Evolutionary conservation across 495 filamentous ascomycete species (phyloP).

Genomic region (Durotheca rogersii): DNA sequence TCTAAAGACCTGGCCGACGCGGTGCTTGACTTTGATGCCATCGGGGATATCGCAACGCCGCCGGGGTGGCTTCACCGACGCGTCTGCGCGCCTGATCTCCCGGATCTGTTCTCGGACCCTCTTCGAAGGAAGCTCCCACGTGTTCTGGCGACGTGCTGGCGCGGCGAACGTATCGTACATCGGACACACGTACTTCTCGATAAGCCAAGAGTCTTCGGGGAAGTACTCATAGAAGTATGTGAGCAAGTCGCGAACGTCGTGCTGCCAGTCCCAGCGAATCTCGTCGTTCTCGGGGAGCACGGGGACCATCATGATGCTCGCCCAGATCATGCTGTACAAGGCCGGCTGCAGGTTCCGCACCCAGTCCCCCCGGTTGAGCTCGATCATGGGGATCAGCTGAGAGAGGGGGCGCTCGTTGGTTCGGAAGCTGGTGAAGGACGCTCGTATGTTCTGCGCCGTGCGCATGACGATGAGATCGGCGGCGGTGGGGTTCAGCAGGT

Average conservation of each 20-base stretch:
- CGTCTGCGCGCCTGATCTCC: slow-evolving; percentile 30
- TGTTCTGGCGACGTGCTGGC: slow-evolving; percentile 19
- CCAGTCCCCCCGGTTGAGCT: slow-evolving; percentile 40
- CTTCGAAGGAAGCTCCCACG: slow-evolving; percentile 38
- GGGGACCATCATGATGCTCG: slow-evolving; percentile 63
- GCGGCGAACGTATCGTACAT: slow-evolving; percentile 47
- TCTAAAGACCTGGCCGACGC: slow-evolving; percentile 79
- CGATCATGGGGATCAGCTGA: slow-evolving; percentile 37
- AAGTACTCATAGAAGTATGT: slow-evolving; percentile 68
- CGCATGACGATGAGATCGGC: slow-evolving; percentile 69
- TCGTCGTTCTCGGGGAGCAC: slow-evolving; percentile 32
- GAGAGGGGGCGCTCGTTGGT: slow-evolving; percentile 32
- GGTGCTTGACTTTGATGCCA: slow-evolving; percentile 48
- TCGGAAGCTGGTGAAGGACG: slow-evolving; percentile 43
- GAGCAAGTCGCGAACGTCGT: slow-evolving; percentile 58
- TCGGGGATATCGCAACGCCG: slow-evolving; percentile 33
- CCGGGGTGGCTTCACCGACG: slow-evolving; percentile 18
- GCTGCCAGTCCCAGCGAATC: slow-evolving; percentile 44
- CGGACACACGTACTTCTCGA: slow-evolving; percentile 65
- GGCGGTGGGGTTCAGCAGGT: slow-evolving; percentile 59
- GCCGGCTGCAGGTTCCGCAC: slow-evolving; percentile 62
- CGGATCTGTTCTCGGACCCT: slow-evolving; percentile 35
- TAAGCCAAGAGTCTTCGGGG: slow-evolving; percentile 66
- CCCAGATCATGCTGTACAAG: slow-evolving; percentile 77
- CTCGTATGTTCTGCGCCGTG: slow-evolving; percentile 76